Base-by-base conservation (phyloP, 306 rosid species). In the Malus fusca region DNA sequence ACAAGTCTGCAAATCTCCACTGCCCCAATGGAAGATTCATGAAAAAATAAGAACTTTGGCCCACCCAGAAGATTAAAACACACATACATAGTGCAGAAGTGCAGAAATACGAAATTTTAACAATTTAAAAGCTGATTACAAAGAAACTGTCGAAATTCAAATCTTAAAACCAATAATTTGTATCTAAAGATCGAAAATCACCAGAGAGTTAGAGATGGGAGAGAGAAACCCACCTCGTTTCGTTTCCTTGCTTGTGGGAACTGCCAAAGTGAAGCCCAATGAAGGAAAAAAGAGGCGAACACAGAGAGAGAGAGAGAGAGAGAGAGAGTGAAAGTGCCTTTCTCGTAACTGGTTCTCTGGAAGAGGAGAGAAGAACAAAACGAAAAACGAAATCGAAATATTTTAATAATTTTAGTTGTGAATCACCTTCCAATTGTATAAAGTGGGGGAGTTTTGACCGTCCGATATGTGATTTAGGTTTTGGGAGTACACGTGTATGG, bases 221-320 rank as follows among this genome's bases (percentile, higher is more conserved):
- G 56, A 43, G 59, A 52, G 72, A 74, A 28, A 18, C 13, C 28
- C 22, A 69, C 70, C 71, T 69, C 40, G 71, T 17, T 66, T 35
- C 17, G 55, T 48, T 40, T 48, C 55, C 69, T 17, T 11, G 44
- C 60, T 19, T 69, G 5, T 14, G 52, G 19, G 65, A 18, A 48
- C 66, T 63, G 48, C n/a, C 64, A 33, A 59, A 61, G 71, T 58
- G 66, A 80, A 75, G 52, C 73, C 43, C 28, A 78, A 70, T 9
- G 23, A 26, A 51, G n/a, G 67, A 42, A 53, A 75, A 43, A 15
- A 72, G 76, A 69, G 73, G 68, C 80, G 80, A 75, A 80, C 63
- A 75, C 42, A 75, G 55, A 58, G 40, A 5, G n/a, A 4, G 59
- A 30, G 35, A 43, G 48, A 43, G 40, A 43, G 8, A 30, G 46